A percentile compares a stretch with the other conserved stretches of the same genome.
phyloP scores from a whole-genome alignment of 2,329 filamentous ascomycete genomes.

The Fusarium oxysporum region DNA sequence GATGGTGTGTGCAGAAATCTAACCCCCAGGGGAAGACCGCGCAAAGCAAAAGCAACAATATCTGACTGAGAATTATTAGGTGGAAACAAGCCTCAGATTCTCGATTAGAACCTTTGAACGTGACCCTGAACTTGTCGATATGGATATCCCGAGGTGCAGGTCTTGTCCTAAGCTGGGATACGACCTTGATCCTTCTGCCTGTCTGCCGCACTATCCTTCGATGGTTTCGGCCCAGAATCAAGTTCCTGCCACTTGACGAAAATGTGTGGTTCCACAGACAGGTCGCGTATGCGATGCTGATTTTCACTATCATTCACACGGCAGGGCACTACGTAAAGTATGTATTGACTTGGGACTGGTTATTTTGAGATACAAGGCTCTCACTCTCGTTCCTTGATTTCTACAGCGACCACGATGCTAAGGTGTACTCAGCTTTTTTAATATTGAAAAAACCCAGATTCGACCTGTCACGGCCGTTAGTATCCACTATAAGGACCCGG shows the following conservation, averaged over 20 bases:
- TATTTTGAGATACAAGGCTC: too few relatives aligned
- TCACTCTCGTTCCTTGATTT: too few relatives aligned
- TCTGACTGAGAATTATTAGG: slow-evolving; percentile 61
- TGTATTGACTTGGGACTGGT: too few relatives aligned
- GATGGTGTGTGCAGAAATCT: slow-evolving; percentile 73
- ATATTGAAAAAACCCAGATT: slow-evolving; percentile 87
- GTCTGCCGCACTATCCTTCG: slow-evolving; percentile 93
- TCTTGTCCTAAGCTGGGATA: slow-evolving; percentile 84
- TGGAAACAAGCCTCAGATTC: slow-evolving; percentile 78
- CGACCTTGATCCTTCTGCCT: slow-evolving; percentile 87
- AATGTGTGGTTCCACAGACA: slow-evolving; percentile 97
- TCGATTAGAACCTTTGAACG: slow-evolving; percentile 80
- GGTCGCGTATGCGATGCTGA: slow-evolving; percentile 87
- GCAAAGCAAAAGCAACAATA: neutral
- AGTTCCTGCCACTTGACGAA: slow-evolving; percentile 91
- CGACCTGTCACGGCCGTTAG: slow-evolving; percentile 83
- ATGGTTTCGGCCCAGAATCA: slow-evolving; percentile 77
- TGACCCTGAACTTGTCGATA: slow-evolving; percentile 81
- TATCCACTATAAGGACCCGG: slow-evolving; percentile 90
- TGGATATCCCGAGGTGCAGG: slow-evolving; percentile 97
- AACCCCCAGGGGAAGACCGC: too few relatives aligned
- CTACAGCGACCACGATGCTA: too few relatives aligned
- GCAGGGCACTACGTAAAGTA: slow-evolving; percentile 79
- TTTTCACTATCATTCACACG: slow-evolving; percentile 84
- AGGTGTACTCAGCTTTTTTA: slow-evolving; percentile 81